A percentile compares a stretch with the other conserved stretches of the same genome.
These are phyloP conservation scores for Filobasidium wieringae DNA, from an alignment of 768 basidiomycete species.

Conservation along the genomic window DNA sequence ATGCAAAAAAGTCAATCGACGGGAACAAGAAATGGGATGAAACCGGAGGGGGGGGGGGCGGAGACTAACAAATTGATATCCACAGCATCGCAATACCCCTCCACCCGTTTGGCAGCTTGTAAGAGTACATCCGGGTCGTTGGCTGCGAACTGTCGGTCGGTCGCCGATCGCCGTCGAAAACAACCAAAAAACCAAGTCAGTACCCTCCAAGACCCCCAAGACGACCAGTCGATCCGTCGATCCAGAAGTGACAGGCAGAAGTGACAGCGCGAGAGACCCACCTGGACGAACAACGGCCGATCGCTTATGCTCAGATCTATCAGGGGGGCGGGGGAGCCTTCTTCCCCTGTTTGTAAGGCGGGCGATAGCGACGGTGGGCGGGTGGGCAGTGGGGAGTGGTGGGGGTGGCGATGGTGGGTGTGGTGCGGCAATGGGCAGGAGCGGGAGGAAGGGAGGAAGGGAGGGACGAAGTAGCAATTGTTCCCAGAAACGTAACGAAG, in stretches of 20 bases:
- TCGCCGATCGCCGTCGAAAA: neutral
- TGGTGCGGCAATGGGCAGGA: too few relatives aligned
- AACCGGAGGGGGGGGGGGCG: neutral
- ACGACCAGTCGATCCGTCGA: neutral
- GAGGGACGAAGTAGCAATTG: too few relatives aligned
- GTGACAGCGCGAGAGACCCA: slow-evolving; percentile 12
- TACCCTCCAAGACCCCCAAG: neutral
- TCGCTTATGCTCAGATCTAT: slow-evolving; percentile 45
- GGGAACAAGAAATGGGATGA: neutral
- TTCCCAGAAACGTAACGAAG: too few relatives aligned
- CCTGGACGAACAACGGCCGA: slow-evolving; percentile 73
- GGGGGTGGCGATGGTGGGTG: too few relatives aligned
- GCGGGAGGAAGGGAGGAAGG: too few relatives aligned
- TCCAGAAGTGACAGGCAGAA: neutral
- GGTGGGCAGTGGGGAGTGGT: too few relatives aligned
- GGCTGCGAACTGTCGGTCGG: slow-evolving; percentile 62
- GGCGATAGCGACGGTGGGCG: slow-evolving; percentile 38
- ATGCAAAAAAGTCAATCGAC: too few relatives aligned
- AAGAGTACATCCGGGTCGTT: slow-evolving; percentile 74
- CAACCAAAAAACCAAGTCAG: neutral
- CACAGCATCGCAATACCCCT: slow-evolving; percentile 75
- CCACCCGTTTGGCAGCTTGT: slow-evolving; percentile 61
- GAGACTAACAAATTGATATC: slow-evolving; percentile 77
- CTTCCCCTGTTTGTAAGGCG: slow-evolving; percentile 51
- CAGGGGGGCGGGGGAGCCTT: slow-evolving; percentile 50